These are phyloP conservation scores for Pseudevernia furfuracea DNA, from an alignment of 495 filamentous ascomycete species.

Conservation along the genomic window DNA sequence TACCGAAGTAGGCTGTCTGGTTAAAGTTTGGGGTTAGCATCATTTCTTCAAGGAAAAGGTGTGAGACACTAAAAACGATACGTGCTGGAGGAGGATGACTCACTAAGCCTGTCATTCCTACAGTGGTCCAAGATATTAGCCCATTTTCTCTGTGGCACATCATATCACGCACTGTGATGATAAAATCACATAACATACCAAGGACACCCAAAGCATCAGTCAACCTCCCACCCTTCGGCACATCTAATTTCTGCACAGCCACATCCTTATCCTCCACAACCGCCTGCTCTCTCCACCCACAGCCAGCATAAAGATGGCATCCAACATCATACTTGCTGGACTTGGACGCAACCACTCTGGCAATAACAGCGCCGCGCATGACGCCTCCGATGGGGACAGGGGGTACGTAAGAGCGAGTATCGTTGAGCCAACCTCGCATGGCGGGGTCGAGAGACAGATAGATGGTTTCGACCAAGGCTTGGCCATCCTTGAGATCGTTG, in stretches of 20 bases:
- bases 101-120: neutral
- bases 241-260: conserved; percentile 37
- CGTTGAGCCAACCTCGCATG: conserved; percentile 71
- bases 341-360: conserved; percentile 45
- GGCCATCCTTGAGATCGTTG: conserved; percentile 37
- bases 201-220: conserved; percentile 57
- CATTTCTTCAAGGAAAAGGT: too few relatives aligned
- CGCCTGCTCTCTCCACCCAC: conserved; percentile 59
- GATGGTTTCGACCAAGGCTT: conserved; percentile 56
- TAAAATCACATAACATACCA: conserved; percentile 23
- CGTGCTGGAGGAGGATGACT: neutral
- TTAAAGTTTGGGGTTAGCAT: conserved; percentile 37
- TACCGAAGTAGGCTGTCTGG: conserved; percentile 61
- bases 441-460: conserved; percentile 75
- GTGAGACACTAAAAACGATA: neutral
- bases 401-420: conserved; percentile 57
- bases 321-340: conserved; percentile 41
- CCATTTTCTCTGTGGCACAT: neutral
- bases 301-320: conserved; percentile 42
- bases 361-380: conserved; percentile 59
- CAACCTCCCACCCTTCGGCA: conserved; percentile 40
- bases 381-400: conserved; percentile 57
- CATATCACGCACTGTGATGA: conserved; percentile 17
- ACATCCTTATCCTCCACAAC: conserved; percentile 37
- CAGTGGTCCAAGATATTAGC: neutral